Evolutionary conservation across 208 protist genomes (phyloP).

Genomic region (Leishmania tarentolae): DNA sequence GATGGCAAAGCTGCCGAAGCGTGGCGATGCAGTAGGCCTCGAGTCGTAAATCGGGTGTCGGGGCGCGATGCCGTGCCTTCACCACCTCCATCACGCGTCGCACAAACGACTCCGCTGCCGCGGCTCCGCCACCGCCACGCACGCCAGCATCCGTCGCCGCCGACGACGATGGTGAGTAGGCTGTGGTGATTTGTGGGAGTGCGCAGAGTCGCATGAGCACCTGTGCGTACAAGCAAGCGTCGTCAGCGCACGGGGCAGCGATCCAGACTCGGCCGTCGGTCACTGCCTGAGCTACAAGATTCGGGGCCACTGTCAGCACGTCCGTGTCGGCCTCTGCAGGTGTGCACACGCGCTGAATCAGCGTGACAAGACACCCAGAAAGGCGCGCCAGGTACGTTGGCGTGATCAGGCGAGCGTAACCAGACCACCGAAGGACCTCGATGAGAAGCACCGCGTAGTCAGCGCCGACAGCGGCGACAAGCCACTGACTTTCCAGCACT

Average conservation of each 20-base stretch:
- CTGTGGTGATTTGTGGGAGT: constrained; percentile 24
- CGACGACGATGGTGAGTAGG: constrained; percentile 20
- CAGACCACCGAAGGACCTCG: constrained; percentile 47
- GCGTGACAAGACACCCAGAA: constrained; percentile 34
- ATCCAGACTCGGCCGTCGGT: constrained; percentile 21
- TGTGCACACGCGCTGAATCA: constrained; percentile 46
- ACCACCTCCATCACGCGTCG: constrained; percentile 31
- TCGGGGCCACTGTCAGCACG: background rate
- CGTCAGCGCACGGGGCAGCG: constrained; percentile 23
- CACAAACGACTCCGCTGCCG: constrained; percentile 11
- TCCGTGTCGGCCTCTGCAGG: background rate
- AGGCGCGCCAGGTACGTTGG: constrained; percentile 40
- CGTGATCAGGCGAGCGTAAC: constrained; percentile 57
- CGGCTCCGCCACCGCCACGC: background rate
- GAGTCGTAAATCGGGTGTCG: constrained; percentile 48
- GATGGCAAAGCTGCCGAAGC: constrained; percentile 39
- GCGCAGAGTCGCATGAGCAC: constrained; percentile 22
- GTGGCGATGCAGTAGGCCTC: constrained; percentile 57
- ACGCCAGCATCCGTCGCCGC: background rate
- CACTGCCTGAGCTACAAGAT: constrained; percentile 19
- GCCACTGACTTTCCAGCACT: constrained; percentile 64
- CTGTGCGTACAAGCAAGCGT: constrained; percentile 28
- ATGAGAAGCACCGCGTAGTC: constrained; percentile 66
- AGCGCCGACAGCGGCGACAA: constrained; percentile 49
- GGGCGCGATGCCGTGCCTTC: constrained; percentile 41